phyloP scores from a whole-genome alignment of 208 protist genomes.

The Acanthamoeba royreba region DNA sequence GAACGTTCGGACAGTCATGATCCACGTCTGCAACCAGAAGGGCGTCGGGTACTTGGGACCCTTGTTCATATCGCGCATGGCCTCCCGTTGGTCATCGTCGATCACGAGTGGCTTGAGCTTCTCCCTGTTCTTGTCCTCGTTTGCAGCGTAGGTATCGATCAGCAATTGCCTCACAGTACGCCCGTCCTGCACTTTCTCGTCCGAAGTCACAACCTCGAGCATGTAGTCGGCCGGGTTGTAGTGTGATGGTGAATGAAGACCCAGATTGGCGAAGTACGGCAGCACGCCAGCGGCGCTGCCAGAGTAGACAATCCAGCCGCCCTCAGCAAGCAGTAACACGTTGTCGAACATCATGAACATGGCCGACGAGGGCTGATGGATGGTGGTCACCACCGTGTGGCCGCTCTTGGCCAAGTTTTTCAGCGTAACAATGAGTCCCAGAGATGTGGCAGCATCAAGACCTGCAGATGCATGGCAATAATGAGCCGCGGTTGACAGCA shows the following conservation, averaged over 20 bases:
- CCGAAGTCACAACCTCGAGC: neutral
- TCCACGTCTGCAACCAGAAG: neutral
- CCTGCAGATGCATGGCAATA: neutral
- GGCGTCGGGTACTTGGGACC: neutral
- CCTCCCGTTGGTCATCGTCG: neutral
- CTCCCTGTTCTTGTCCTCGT: neutral
- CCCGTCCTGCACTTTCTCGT: neutral
- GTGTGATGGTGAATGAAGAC: slow-evolving; percentile 31
- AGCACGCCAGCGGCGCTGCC: neutral
- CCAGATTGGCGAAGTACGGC: slow-evolving; percentile 16
- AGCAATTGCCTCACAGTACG: neutral
- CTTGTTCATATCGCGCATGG: neutral
- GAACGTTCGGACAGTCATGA: slow-evolving; percentile 44
- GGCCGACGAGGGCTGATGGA: slow-evolving; percentile 65
- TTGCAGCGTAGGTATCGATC: neutral
- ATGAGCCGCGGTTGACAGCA: neutral
- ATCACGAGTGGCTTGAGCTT: neutral
- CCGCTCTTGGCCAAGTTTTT: slow-evolving; percentile 22
- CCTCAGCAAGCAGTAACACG: slow-evolving; percentile 52
- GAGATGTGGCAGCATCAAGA: neutral
- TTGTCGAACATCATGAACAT: slow-evolving; percentile 69
- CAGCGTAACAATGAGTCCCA: neutral
- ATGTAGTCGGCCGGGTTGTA: slow-evolving; percentile 59
- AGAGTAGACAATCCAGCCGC: neutral
- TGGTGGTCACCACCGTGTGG: slow-evolving; percentile 59